Conservation (phyloP, 345 rosid genomes). For the Citrus glauca region DNA sequence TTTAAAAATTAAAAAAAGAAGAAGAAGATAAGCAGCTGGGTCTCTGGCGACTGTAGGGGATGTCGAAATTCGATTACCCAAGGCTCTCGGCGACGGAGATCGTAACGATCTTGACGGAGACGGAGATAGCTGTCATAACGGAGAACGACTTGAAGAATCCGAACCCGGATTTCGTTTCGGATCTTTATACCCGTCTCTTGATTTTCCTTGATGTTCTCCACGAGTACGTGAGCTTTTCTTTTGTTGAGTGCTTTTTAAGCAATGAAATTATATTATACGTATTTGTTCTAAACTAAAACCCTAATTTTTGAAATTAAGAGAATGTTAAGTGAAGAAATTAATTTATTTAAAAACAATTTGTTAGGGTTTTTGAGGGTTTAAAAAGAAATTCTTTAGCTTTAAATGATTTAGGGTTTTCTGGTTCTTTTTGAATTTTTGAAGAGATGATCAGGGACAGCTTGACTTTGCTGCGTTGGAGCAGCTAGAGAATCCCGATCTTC, state of each 20-base stretch:
- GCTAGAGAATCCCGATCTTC: conserved; percentile 88
- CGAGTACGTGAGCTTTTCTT: conserved; percentile 34
- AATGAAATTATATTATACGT: not conserved
- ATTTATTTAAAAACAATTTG: not conserved
- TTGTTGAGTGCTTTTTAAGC: not conserved
- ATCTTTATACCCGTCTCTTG: conserved; percentile 64
- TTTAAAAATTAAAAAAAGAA: not conserved
- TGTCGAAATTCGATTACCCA: conserved; percentile 78
- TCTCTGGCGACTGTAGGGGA: not conserved
- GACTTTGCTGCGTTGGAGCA: conserved; percentile 73
- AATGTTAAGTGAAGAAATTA: not conserved
- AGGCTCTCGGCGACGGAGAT: conserved; percentile 59
- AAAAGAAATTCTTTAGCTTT: not conserved
- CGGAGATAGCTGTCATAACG: conserved; percentile 49
- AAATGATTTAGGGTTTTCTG: not conserved
- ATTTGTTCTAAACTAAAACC: not conserved
- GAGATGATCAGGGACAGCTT: conserved; percentile 76
- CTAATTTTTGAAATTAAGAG: not conserved
- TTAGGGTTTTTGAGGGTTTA: not conserved
- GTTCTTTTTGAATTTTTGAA: conserved; percentile 17
- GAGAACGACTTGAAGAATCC: conserved; percentile 53
- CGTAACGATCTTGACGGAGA: conserved; percentile 45
- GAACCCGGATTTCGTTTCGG: conserved; percentile 41
- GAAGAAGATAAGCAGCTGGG: not conserved
- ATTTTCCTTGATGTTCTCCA: conserved; percentile 58